Evolutionary conservation across 2,329 filamentous ascomycete genomes (phyloP).

Genomic region (Pyricularia pennisetigena): DNA sequence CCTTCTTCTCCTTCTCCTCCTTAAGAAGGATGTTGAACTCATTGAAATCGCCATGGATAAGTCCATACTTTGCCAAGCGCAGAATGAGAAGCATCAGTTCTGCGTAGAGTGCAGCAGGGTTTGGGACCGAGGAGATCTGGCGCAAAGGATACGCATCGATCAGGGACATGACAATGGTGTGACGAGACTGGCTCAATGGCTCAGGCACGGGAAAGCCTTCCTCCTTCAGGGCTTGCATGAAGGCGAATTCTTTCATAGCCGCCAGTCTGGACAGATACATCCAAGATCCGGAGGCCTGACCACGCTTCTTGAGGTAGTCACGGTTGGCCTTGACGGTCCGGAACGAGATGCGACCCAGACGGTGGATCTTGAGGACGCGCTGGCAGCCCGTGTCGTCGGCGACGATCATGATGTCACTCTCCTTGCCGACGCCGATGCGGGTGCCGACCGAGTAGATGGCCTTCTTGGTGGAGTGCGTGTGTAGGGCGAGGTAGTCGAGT

Average conservation of each 20-base stretch:
- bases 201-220: slow-evolving; percentile 86
- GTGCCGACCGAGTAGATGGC: slow-evolving; percentile 86
- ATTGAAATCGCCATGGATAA: slow-evolving; percentile 98
- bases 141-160: slow-evolving; percentile 87
- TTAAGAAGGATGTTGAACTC: slow-evolving; percentile 97
- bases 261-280: slow-evolving; percentile 96
- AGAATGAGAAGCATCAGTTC: slow-evolving; percentile 84
- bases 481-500: slow-evolving; percentile 92
- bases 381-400: slow-evolving; percentile 70
- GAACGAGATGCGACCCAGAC: slow-evolving; percentile 91
- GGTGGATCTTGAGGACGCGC: slow-evolving; percentile 87
- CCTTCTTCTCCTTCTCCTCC: slow-evolving; percentile 40
- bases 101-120: slow-evolving; percentile 80
- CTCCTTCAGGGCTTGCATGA: slow-evolving; percentile 77
- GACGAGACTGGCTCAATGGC: slow-evolving; percentile 79
- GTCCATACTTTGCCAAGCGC: slow-evolving; percentile 69
- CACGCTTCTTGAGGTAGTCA: slow-evolving; percentile 77
- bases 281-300: slow-evolving; percentile 66
- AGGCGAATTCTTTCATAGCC: slow-evolving; percentile 87
- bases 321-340: slow-evolving; percentile 92
- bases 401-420: slow-evolving; percentile 93
- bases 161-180: slow-evolving; percentile 93
- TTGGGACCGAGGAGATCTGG: slow-evolving; percentile 74
- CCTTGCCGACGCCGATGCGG: slow-evolving; percentile 92
- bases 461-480: slow-evolving; percentile 73